These are phyloP conservation scores for Dianthus caryophyllus DNA, from an alignment of 148 eudicot genomes.

Conservation along the genomic window DNA sequence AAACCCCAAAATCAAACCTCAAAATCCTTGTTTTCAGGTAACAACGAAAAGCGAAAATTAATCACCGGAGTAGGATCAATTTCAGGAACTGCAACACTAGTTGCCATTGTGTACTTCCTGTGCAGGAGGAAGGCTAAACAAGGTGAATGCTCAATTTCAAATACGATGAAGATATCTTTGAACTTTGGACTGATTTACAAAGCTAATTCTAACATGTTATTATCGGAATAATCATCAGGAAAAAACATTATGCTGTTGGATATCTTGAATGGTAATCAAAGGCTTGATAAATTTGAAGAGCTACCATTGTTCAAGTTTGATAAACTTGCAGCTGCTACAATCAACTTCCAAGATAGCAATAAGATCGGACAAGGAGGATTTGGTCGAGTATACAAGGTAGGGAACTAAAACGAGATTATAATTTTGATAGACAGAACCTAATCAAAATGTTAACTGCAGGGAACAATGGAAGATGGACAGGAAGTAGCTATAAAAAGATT, in stretches of 20 bases:
- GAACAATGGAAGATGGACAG: slow-evolving; percentile 36
- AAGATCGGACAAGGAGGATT: slow-evolving; percentile 74
- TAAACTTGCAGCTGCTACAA: slow-evolving; percentile 33
- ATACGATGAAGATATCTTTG: not conserved
- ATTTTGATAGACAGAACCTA: not conserved
- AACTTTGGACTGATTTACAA: too few species aligned
- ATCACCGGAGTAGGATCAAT: too few species aligned
- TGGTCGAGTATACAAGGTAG: slow-evolving; percentile 64
- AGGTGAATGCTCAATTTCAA: slow-evolving; percentile 13
- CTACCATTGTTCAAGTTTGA: slow-evolving; percentile 32
- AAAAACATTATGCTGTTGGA: slow-evolving; percentile 24
- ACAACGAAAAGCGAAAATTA: too few species aligned
- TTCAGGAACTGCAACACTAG: too few species aligned
- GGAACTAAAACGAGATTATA: too few species aligned
- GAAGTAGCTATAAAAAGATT: slow-evolving; percentile 69
- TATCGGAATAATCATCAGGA: slow-evolving; percentile 6
- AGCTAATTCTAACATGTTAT: not conserved
- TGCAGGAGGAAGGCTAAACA: too few species aligned
- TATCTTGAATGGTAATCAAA: slow-evolving; percentile 2
- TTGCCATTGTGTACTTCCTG: too few species aligned
- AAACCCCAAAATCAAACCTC: too few species aligned
- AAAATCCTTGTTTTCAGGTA: too few species aligned
- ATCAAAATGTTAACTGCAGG: slow-evolving; percentile 28
- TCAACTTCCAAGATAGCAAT: slow-evolving; percentile 33
- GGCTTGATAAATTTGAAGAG: slow-evolving; percentile 19